A percentile compares a stretch with the other conserved stretches of the same genome.
These are phyloP conservation scores for Macrocystidia cucumis DNA, from an alignment of 1,284 basidiomycete genomes.

Conservation along the genomic window DNA sequence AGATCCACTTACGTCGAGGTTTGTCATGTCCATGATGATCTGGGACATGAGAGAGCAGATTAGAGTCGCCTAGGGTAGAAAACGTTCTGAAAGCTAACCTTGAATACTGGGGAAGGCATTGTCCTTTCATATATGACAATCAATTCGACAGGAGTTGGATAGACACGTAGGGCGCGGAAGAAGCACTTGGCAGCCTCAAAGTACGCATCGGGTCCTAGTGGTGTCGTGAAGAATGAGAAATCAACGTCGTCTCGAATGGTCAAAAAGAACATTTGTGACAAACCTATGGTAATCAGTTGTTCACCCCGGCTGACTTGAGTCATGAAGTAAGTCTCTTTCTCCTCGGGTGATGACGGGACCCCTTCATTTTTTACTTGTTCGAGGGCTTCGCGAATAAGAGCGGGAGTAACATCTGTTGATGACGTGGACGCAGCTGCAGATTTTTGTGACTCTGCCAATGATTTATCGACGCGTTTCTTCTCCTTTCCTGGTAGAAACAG, in stretches of 20 bases:
- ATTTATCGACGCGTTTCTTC: slow-evolving; percentile 84
- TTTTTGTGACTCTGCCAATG: slow-evolving; percentile 56
- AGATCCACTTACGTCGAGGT: slow-evolving; percentile 78
- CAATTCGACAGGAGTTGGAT: slow-evolving; percentile 89
- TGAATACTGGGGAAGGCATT: slow-evolving; percentile 81
- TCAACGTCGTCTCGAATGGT: too few species aligned
- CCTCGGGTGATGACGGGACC: slow-evolving; percentile 59
- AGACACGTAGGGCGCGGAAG: slow-evolving; percentile 91
- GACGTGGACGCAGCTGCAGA: slow-evolving; percentile 24
- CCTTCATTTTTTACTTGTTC: slow-evolving; percentile 58
- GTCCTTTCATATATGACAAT: slow-evolving; percentile 93
- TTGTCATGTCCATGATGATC: slow-evolving; percentile 85
- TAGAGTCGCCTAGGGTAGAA: not conserved
- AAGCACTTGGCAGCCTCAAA: slow-evolving; percentile 85
- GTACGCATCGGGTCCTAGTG: slow-evolving; percentile 65
- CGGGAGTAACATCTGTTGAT: slow-evolving; percentile 28
- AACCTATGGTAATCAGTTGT: slow-evolving; percentile 74
- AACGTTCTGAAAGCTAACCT: slow-evolving; percentile 32
- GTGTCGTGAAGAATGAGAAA: slow-evolving; percentile 6
- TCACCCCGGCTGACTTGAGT: slow-evolving; percentile 85
- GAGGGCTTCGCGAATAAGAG: slow-evolving; percentile 53
- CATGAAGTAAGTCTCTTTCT: slow-evolving; percentile 89
- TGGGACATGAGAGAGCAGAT: slow-evolving; percentile 18
- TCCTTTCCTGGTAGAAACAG: slow-evolving; percentile 62
- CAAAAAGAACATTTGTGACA: slow-evolving; percentile 1